Conservation (phyloP, 2,329 filamentous ascomycete species). For the Aspergillus tubingensis region DNA sequence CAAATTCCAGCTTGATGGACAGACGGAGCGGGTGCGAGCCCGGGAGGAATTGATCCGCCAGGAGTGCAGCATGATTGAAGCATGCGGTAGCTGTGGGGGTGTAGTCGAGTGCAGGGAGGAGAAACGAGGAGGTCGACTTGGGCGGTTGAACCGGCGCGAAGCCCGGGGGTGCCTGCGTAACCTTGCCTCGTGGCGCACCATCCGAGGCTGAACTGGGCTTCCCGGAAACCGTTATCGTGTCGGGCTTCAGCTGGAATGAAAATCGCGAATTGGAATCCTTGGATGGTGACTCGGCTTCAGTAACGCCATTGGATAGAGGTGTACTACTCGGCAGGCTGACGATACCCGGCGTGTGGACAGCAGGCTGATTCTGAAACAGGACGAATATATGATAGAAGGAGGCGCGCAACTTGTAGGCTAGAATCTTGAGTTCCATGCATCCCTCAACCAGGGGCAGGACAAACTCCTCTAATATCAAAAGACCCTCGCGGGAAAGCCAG, state of each 20-base stretch:
- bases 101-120: slow-evolving; percentile 78
- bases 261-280: slow-evolving; percentile 17
- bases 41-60: slow-evolving; percentile 76
- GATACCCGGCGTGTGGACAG: slow-evolving; percentile 65
- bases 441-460: slow-evolving; percentile 80
- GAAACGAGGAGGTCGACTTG: slow-evolving; percentile 64
- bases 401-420: slow-evolving; percentile 87
- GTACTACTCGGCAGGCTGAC: slow-evolving; percentile 37
- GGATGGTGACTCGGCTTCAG: slow-evolving; percentile 29
- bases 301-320: slow-evolving; percentile 30
- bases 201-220: not conserved
- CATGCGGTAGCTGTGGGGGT: slow-evolving; percentile 77
- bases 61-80: slow-evolving; percentile 73
- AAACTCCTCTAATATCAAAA: slow-evolving; percentile 82
- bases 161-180: slow-evolving; percentile 37
- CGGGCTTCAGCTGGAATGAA: slow-evolving; percentile 22
- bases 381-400: slow-evolving; percentile 98
- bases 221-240: slow-evolving; percentile 17
- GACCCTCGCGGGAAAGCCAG: slow-evolving; percentile 90
- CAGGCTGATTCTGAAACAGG: slow-evolving; percentile 88
- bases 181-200: slow-evolving; percentile 9
- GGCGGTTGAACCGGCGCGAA: slow-evolving; percentile 35
- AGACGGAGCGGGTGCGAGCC: slow-evolving; percentile 87
- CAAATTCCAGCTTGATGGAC: slow-evolving; percentile 88
- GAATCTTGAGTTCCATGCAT: slow-evolving; percentile 80